Evolutionary conservation across 2,329 filamentous ascomycete species (phyloP).

Genomic region (Fusarium veterinarium): DNA sequence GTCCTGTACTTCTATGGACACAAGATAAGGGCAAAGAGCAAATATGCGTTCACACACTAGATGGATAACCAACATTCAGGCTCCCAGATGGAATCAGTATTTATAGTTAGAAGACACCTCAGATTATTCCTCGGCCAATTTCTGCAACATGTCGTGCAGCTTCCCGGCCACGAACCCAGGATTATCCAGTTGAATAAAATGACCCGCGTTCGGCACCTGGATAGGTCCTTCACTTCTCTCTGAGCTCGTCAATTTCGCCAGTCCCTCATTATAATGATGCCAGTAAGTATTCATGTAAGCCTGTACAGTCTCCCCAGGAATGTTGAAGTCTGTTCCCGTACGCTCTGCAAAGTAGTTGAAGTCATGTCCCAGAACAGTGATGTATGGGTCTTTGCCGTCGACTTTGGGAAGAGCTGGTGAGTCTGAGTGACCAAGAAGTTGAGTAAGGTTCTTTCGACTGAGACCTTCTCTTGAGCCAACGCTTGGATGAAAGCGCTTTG

Average conservation of each 20-base stretch:
- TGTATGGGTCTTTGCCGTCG: background rate
- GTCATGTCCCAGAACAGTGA: slow-evolving; percentile 42
- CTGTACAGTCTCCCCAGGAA: slow-evolving; percentile 52
- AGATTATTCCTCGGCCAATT: background rate
- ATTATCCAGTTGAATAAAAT: slow-evolving; percentile 62
- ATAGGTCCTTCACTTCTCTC: slow-evolving; percentile 50
- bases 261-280: slow-evolving; percentile 64
- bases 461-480: slow-evolving; percentile 36
- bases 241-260: slow-evolving; percentile 56
- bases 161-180: slow-evolving; percentile 56
- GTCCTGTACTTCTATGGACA: slow-evolving; percentile 43
- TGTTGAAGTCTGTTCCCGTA: background rate
- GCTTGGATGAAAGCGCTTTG: slow-evolving; percentile 36
- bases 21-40: slow-evolving; percentile 35
- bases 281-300: slow-evolving; percentile 65
- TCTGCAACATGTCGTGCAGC: slow-evolving; percentile 13
- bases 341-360: slow-evolving; percentile 32
- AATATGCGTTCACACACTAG: slow-evolving; percentile 23
- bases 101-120: accelerated
- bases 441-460: slow-evolving; percentile 31
- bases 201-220: slow-evolving; percentile 27
- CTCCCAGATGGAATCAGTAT: background rate
- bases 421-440: slow-evolving; percentile 31
- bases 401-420: slow-evolving; percentile 18
- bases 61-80: background rate